phyloP scores from a whole-genome alignment of 139 green algal genomes.

The Volvox reticuliferus region DNA sequence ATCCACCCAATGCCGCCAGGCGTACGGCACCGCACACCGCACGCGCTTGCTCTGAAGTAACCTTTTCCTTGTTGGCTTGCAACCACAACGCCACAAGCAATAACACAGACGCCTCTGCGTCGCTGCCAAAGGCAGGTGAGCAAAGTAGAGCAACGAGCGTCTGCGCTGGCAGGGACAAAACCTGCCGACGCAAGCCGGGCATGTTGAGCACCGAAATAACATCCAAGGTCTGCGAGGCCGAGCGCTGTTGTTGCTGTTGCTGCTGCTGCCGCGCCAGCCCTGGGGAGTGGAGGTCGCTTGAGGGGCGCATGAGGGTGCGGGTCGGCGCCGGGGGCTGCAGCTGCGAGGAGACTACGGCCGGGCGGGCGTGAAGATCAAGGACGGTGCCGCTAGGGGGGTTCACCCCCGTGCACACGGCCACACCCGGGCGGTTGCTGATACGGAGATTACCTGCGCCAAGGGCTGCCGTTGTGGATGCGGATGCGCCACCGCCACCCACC shows the following conservation, averaged over 20 bases:
- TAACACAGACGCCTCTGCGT: conserved; percentile 19
- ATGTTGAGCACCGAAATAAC: conserved; percentile 25
- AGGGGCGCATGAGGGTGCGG: not conserved
- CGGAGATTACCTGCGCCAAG: no score
- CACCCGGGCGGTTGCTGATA: no score
- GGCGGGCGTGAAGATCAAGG: conserved; percentile 19
- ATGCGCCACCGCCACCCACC: not conserved
- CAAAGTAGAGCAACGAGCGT: not conserved
- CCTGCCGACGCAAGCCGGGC: conserved; percentile 18
- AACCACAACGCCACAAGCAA: conserved; percentile 35
- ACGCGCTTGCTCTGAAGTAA: not conserved
- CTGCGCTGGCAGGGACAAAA: not conserved
- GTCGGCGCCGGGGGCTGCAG: not conserved
- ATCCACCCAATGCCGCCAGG: conserved; percentile 30
- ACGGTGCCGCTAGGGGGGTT: not conserved
- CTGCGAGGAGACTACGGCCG: not conserved
- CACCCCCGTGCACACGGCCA: not conserved
- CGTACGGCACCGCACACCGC: conserved; percentile 20
- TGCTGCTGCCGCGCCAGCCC: not conserved
- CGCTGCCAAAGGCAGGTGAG: not conserved
- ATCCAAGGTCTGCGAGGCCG: conserved; percentile 8
- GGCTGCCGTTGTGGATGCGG: not conserved
- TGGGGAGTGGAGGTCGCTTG: not conserved
- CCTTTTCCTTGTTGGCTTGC: not conserved
- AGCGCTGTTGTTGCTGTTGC: conserved; percentile 14